Evolutionary conservation across 2,329 filamentous ascomycete species (phyloP), one percentile per base, ranked within the genome.

Genomic region (Paecilomyces sp.): DNA sequence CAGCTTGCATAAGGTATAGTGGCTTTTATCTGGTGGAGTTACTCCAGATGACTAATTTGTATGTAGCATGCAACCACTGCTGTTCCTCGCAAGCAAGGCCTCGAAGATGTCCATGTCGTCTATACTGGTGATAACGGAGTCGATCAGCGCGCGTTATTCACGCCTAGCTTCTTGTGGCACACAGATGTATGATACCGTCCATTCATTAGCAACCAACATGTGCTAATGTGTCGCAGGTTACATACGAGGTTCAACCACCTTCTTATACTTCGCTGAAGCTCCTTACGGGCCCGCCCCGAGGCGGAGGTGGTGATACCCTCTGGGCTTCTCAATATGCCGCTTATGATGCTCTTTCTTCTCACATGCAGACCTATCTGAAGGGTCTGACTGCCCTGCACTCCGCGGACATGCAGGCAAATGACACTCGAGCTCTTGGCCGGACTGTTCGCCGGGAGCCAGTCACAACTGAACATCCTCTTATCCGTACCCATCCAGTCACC

Each of bases 401-500:
- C 0, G 81, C 81, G 12, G 75, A 83, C 22, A 77, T 83, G 65
- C 81, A 83, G 72, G 81, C 80, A 12, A 76, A 79, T 33, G 81
- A 80, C 33, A 77, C 79, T 5, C 75, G 75, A 22, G 78, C 79
- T 1, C 70, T 79, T 15, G 80, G 81, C n/a, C 79, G 81, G 50
- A 73, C 78, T 8, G 80, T 83, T 3, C 78, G 81, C 28, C 79
- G 81, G 11, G 79, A 80, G 3, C 80, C 83, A 3, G 74, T 85
- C 33, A 77, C 77, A 7, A 84, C 81, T 0, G 76, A 80, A 56
- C 83, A 87, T 65, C 84, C 84, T 1, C 72, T 87, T 1, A 72
- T 87, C 52, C 79, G 84, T 22, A 84, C 82, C 0, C 80, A 87
- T 65, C 83, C 84, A 0, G 83, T 86, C 6, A 87, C 84, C 0